Evolutionary conservation across 345 rosid species (phyloP).

Genomic region (Eucalyptus leucophloia): DNA sequence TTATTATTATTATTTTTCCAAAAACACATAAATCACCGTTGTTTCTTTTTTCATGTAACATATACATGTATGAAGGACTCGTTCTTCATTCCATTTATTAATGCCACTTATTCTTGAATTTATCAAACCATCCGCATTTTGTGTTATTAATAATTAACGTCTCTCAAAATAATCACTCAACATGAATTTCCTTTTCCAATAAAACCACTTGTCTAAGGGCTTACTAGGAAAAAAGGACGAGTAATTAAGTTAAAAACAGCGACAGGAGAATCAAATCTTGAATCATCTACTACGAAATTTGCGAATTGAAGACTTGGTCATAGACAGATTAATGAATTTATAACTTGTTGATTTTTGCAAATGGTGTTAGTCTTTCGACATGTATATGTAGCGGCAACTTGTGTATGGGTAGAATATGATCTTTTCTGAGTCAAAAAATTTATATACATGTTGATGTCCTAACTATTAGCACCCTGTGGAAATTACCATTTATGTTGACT

Average conservation of each 20-base stretch:
- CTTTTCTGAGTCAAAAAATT: neutral
- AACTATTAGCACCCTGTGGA: neutral
- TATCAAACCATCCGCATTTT: neutral
- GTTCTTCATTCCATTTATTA: neutral
- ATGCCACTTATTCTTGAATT: neutral
- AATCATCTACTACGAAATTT: neutral
- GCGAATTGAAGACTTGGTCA: neutral
- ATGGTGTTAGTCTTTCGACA: neutral
- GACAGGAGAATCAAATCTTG: neutral
- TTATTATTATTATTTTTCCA: too few relatives aligned
- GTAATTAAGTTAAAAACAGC: neutral
- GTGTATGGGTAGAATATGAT: neutral
- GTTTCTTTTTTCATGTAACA: neutral
- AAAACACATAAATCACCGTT: neutral
- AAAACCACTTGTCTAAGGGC: neutral
- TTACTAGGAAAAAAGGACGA: neutral
- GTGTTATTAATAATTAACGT: neutral
- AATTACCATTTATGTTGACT: neutral
- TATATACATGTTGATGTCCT: too few relatives aligned
- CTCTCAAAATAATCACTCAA: neutral
- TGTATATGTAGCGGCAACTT: neutral
- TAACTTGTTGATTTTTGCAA: too few relatives aligned
- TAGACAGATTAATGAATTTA: neutral
- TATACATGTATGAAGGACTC: neutral
- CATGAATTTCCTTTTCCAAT: neutral